Base-by-base conservation (phyloP, 2,329 filamentous ascomycete species). In the Colletotrichum liaoningense region DNA sequence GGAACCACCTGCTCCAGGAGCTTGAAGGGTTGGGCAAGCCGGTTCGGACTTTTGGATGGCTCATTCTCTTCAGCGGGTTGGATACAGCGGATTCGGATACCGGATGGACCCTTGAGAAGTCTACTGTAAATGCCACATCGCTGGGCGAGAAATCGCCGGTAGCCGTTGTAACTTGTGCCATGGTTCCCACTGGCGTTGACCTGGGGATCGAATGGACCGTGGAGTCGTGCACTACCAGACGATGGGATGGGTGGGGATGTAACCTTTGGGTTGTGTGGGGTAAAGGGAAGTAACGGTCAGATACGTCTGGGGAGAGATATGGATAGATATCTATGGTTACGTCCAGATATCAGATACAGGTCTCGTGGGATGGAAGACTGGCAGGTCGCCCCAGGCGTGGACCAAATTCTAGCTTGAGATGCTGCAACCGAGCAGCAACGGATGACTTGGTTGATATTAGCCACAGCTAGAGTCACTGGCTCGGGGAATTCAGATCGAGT, bases 211-310 rank as follows among this genome's bases (percentile, higher is more conserved):
- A 55, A 55, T 28, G 52, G 52, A 55, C 24, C 42, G 42, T 46
- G 42, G 38, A 42, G 38, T 7, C 16, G 7, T 19, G 19, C 30
- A 30, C 30, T 30, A 30, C 28, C 28, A 30, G 22, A 55, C 22
- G 52, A 16, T 42, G 38, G 38, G 38, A 42, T 16, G 22, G 4
- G 52, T 33, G 62, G 62, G 30, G 24, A 64, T 55, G 62, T 64
- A 65, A 65, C 63, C 49, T 42, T 56, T 56, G 49, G 5, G 8
- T 19, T 16, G 62, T 55, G 46, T 38, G 62, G 60, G 60, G 46
- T 35, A 63, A 63, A 4, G 28, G 9, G 14, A 55, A 14, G 30
- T 22, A 54, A n/a, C 24, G 46, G 60, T 54, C 19, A 52, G 28
- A 26, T 54, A 24, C 12, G 1, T 22, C 30, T 33, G 2, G 49